phyloP scores from a whole-genome alignment of 1,284 basidiomycete species.

The Tilletia setariae region DNA sequence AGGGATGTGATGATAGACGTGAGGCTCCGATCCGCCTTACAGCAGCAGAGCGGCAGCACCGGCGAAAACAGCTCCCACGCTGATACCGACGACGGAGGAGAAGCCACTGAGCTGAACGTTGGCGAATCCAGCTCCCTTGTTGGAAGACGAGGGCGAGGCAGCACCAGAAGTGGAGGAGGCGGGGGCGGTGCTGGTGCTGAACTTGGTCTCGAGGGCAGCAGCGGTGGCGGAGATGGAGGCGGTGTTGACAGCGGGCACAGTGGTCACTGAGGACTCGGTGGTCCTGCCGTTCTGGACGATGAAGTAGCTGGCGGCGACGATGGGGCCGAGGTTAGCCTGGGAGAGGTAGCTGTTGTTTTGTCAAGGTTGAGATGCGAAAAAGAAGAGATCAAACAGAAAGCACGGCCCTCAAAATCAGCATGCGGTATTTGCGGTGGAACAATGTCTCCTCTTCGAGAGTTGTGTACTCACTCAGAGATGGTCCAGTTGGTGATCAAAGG shows the following conservation, averaged over 20 bases:
- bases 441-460: background rate
- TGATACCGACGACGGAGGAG: background rate
- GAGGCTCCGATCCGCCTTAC: background rate
- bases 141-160: background rate
- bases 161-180: background rate
- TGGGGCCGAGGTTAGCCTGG: conserved; percentile 34
- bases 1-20: background rate
- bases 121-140: background rate
- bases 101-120: background rate
- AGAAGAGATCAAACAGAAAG: background rate
- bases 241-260: background rate
- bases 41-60: background rate
- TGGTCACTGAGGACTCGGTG: conserved; percentile 6
- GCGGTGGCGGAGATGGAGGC: conserved; percentile 16
- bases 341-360: conserved; percentile 24
- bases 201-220: conserved; percentile 11
- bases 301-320: conserved; percentile 41
- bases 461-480: conserved; percentile 1
- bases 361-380: background rate
- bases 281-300: conserved; percentile 20
- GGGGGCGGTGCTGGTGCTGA: background rate
- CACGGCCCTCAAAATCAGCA: background rate
- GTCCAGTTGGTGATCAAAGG: conserved; percentile 4
- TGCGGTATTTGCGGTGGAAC: too few relatives aligned
- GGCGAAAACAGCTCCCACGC: background rate